Evolutionary conservation across 169 alveolate species (phyloP), one percentile per base, ranked within the genome.

Genomic region (Plasmodium gallinaceum): DNA sequence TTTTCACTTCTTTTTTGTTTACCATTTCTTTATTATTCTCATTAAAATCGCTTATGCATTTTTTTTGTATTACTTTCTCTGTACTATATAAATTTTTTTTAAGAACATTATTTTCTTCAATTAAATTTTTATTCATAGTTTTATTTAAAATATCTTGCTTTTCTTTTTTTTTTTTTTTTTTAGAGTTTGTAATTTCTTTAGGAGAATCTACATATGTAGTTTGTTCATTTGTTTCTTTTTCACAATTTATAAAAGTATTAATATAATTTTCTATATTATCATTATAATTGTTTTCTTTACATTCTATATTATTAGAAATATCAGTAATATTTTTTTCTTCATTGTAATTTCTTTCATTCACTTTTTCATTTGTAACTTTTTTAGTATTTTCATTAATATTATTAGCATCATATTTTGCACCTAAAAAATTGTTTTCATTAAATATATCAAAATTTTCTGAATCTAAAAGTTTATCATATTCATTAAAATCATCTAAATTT

Each of bases 221-320:
- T 43, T 39, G 46, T 18, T 54, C 71, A 73, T 18, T 16, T 54
- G 64, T 16, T 10, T 54, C 12, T 54, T 42, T 18, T 57, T 80
- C 83, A 24, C 66, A 83, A 80, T 80, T 72, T 61, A 51, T 18
- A 71, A 68, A 80, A 18, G 80, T 80, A 46, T 57, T 68, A 45
- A 80, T 52, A 10, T 80, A 68, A 45, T 51, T 51, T 78, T 78
- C 89, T 20, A 78, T 52, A 65, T 78, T 14, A 26, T 60, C 46
- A 45, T 45, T 4, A 37, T 43, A 45, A 24, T 43, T 42, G 20
- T 46, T 9, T 26, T 42, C 12, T 26, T 54, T 72, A 26, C 37
- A 22, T 32, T 32, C 39, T 2, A 32, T 32, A 32, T 32, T 32
- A 32, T 32, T 32, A 51, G 16, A 10, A 54, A 22, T 60, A 60